Evolutionary conservation across 2,329 filamentous ascomycete genomes (phyloP).

Genomic region (Aspergillus hortae): DNA sequence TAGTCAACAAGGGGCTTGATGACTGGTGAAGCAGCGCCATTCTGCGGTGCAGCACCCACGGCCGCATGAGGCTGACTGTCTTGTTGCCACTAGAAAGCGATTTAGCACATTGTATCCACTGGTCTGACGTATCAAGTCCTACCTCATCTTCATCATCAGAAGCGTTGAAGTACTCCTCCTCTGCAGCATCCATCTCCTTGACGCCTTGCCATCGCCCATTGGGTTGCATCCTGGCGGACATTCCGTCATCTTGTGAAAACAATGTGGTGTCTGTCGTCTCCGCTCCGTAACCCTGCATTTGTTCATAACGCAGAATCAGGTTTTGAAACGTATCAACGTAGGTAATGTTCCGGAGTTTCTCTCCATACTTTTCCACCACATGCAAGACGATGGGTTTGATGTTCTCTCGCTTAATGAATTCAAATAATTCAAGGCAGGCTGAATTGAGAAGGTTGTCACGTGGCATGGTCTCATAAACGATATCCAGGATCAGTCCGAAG

Average conservation of each 20-base stretch:
- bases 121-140: conserved; percentile 10
- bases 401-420: conserved; percentile 78
- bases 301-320: conserved; percentile 73
- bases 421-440: conserved; percentile 89
- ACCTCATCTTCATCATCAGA: conserved; percentile 79
- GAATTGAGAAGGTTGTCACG: conserved; percentile 92
- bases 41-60: conserved; percentile 39
- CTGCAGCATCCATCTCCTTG: conserved; percentile 77
- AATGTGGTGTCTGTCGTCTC: conserved; percentile 59
- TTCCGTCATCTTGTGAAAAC: conserved; percentile 68
- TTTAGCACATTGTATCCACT: conserved; percentile 2
- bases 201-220: conserved; percentile 67
- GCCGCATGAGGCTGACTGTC: conserved; percentile 36
- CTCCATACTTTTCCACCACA: conserved; percentile 78
- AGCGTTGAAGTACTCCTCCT: conserved; percentile 92
- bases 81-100: conserved; percentile 30
- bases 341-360: conserved; percentile 69
- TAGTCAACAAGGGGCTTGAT: conserved; percentile 84
- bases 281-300: conserved; percentile 64
- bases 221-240: conserved; percentile 44
- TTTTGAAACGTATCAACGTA: conserved; percentile 83
- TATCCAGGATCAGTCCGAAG: conserved; percentile 78
- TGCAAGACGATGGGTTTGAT: conserved; percentile 79
- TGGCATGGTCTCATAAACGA: conserved; percentile 80
- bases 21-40: conserved; percentile 59